Evolutionary conservation across 164 flowering plant genomes (phyloP).

Genomic region (Vitis cinerea): DNA sequence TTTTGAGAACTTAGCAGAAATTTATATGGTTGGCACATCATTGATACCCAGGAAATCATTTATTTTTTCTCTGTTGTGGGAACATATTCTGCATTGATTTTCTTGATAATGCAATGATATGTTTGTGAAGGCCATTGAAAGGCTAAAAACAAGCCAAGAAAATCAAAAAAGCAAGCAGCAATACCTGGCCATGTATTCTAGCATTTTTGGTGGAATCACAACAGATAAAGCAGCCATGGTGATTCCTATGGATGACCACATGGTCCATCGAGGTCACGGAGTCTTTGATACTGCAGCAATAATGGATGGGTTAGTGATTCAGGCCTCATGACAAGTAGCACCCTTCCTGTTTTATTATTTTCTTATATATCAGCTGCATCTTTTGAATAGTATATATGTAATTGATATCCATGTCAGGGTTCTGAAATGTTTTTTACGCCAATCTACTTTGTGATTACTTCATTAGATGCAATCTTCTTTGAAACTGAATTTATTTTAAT

Average conservation of each 20-base stretch:
- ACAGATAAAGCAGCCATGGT: constrained; percentile 79
- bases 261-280: constrained; percentile 96
- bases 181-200: constrained; percentile 88
- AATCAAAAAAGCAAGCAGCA: constrained; percentile 48
- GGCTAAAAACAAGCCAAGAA: constrained; percentile 40
- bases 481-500: too few relatives aligned
- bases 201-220: constrained; percentile 77
- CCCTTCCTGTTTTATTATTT: not conserved
- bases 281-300: constrained; percentile 93
- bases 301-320: constrained; percentile 61
- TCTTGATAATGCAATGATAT: constrained; percentile 1
- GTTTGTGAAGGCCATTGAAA: constrained; percentile 54
- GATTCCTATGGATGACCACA: constrained; percentile 89
- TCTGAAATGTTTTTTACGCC: too few relatives aligned
- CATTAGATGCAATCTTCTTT: too few relatives aligned
- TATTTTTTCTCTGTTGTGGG: too few relatives aligned
- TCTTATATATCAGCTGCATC: not conserved
- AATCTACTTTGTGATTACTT: too few relatives aligned
- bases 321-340: not conserved
- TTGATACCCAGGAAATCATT: too few relatives aligned
- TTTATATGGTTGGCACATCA: too few relatives aligned
- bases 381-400: too few relatives aligned
- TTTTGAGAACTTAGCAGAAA: too few relatives aligned
- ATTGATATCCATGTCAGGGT: too few relatives aligned
- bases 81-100: not conserved